Percentiles rank a stretch among this genome's conserved stretches.
phyloP scores from a whole-genome alignment of 2,329 filamentous ascomycete species.

The Paecilomyces niveus region DNA sequence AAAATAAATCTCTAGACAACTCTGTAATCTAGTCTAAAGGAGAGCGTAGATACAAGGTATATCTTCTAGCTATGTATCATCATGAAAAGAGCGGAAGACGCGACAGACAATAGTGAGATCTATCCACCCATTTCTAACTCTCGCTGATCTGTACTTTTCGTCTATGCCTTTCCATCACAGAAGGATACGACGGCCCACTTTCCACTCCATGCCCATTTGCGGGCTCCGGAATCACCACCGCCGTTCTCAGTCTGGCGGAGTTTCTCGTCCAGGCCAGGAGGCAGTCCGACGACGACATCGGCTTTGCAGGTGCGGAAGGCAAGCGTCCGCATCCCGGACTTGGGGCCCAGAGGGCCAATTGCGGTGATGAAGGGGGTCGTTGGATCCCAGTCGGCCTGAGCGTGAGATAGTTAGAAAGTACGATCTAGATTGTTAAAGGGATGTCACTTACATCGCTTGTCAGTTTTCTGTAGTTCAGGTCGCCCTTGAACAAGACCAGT shows the following conservation, averaged over 20 bases:
- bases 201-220: constrained; percentile 91
- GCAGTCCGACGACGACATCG: constrained; percentile 87
- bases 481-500: constrained; percentile 93
- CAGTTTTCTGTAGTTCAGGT: constrained; percentile 92
- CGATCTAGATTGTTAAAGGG: constrained; percentile 6
- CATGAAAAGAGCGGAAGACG: not conserved
- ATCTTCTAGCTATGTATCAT: not conserved
- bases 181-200: constrained; percentile 96
- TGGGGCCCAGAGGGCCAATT: constrained; percentile 75
- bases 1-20: too few species aligned
- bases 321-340: constrained; percentile 75
- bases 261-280: constrained; percentile 73
- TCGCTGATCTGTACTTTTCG: not conserved
- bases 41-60: not conserved
- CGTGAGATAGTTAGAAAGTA: constrained; percentile 37
- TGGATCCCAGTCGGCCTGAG: constrained; percentile 70
- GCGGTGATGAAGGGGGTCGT: constrained; percentile 80
- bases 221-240: constrained; percentile 60
- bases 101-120: not conserved
- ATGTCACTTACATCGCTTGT: constrained; percentile 67
- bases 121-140: not conserved
- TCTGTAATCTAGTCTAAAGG: not conserved
- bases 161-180: constrained; percentile 55
- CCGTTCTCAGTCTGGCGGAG: constrained; percentile 61
- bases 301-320: constrained; percentile 93